These are phyloP conservation scores for Irpex rosettiformis DNA, from an alignment of 1,284 basidiomycete genomes.

Conservation along the genomic window DNA sequence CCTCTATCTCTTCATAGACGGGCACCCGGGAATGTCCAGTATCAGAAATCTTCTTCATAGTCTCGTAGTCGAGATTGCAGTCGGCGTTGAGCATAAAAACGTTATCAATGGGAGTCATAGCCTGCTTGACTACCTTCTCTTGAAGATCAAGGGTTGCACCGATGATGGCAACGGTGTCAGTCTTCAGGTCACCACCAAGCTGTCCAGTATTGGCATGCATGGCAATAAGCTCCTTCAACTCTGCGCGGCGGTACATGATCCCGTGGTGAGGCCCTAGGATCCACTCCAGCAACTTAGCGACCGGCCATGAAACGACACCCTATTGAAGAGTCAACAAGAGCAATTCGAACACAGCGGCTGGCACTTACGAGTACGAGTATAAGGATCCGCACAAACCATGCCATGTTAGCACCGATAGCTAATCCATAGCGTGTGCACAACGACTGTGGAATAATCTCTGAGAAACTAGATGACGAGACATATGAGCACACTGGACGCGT, in stretches of 20 bases:
- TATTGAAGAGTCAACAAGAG: constrained; percentile 24
- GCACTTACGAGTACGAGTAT: constrained; percentile 63
- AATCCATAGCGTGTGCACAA: constrained; percentile 90
- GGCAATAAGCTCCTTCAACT: constrained; percentile 70
- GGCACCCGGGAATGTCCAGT: constrained; percentile 79
- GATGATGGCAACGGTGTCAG: constrained; percentile 72
- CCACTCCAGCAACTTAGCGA: constrained; percentile 64
- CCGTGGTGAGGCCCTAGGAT: constrained; percentile 60
- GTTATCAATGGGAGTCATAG: constrained; percentile 78
- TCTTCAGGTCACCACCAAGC: constrained; percentile 64
- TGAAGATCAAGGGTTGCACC: constrained; percentile 72
- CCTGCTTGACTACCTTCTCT: constrained; percentile 48
- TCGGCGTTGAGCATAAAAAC: constrained; percentile 83
- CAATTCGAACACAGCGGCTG: not conserved
- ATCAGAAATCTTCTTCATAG: constrained; percentile 68
- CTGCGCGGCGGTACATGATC: constrained; percentile 52
- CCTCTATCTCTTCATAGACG: constrained; percentile 68
- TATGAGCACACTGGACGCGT: constrained; percentile 2
- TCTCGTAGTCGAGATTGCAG: constrained; percentile 73
- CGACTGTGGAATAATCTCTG: constrained; percentile 89
- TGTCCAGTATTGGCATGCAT: constrained; percentile 55
- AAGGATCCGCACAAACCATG: constrained; percentile 67
- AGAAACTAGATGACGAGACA: constrained; percentile 49
- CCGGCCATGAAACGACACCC: constrained; percentile 80
- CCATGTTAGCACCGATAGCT: constrained; percentile 87